Evolutionary conservation across 2,329 filamentous ascomycete genomes (phyloP).

Genomic region (Diplodia seriata): DNA sequence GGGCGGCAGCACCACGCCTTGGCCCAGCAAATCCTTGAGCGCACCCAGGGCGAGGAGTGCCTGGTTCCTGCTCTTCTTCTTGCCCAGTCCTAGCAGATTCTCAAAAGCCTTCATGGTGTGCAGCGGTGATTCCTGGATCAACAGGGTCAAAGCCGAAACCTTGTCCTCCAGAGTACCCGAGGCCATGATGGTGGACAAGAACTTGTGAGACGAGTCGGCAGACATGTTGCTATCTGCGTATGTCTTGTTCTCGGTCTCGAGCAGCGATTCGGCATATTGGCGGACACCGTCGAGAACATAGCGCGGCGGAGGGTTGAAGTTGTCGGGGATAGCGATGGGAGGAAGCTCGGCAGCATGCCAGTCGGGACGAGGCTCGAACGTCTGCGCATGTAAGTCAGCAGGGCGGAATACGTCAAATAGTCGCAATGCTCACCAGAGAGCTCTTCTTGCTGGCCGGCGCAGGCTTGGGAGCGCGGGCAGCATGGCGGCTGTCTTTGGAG

Average conservation of each 20-base stretch:
- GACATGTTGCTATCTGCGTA: conserved; percentile 76
- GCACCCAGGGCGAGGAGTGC: conserved; percentile 92
- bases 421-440: conserved; percentile 41
- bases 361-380: conserved; percentile 68
- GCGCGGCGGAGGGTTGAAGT: conserved; percentile 56
- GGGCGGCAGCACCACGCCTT: conserved; percentile 81
- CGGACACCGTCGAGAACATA: conserved; percentile 66
- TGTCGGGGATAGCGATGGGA: conserved; percentile 55
- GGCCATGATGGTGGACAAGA: conserved; percentile 95
- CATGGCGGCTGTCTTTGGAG: neutral
- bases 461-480: conserved; percentile 52
- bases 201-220: conserved; percentile 88
- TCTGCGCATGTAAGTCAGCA: conserved; percentile 47
- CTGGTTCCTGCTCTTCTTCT: conserved; percentile 91
- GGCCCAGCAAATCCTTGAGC: conserved; percentile 90
- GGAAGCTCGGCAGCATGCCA: conserved; percentile 70
- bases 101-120: conserved; percentile 93
- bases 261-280: conserved; percentile 73
- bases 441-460: conserved; percentile 42
- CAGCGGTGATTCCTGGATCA: conserved; percentile 93
- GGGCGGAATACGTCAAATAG: neutral
- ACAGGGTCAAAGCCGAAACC: conserved; percentile 90
- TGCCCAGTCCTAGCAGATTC: conserved; percentile 79
- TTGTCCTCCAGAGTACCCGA: conserved; percentile 97
- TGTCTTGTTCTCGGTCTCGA: conserved; percentile 77